Percentiles rank a stretch among this genome's conserved stretches.
Conservation (phyloP, 2,329 filamentous ascomycete genomes). For the Ophiocordyceps camponoti-leonardi region DNA sequence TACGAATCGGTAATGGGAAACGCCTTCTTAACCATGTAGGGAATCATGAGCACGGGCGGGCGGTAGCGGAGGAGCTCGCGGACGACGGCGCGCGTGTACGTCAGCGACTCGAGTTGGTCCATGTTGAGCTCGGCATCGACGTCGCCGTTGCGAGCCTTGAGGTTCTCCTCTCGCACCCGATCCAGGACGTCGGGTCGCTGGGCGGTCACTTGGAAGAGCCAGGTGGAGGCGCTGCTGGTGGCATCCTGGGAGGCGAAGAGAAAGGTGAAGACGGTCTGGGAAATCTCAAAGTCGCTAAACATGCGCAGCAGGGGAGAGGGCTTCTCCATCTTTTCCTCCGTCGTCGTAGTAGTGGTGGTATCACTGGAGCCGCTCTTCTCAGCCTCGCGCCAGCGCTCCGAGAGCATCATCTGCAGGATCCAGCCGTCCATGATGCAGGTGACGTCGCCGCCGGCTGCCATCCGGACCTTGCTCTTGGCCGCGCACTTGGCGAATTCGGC, state of each 20-base stretch:
- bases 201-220: constrained; percentile 88
- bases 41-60: constrained; percentile 93
- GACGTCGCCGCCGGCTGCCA: constrained; percentile 72
- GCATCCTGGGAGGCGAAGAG: constrained; percentile 96
- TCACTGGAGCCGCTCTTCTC: constrained; percentile 46
- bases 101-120: constrained; percentile 76
- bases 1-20: constrained; percentile 82
- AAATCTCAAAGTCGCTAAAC: constrained; percentile 81
- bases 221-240: constrained; percentile 81
- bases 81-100: constrained; percentile 81
- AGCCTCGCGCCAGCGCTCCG: constrained; percentile 63
- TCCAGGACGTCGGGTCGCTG: constrained; percentile 87
- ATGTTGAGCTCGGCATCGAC: constrained; percentile 53
- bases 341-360: no score
- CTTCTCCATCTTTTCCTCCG: constrained; percentile 63
- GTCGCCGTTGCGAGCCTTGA: constrained; percentile 59
- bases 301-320: constrained; percentile 66
- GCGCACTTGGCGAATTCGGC: constrained; percentile 81
- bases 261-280: constrained; percentile 89
- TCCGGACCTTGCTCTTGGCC: constrained; percentile 81
- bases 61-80: constrained; percentile 86
- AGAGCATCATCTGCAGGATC: constrained; percentile 78
- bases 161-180: constrained; percentile 81
- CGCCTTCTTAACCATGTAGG: constrained; percentile 83
- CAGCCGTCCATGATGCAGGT: constrained; percentile 93